phyloP scores from a whole-genome alignment of 1,284 basidiomycete species.

The Grifola frondosa region DNA sequence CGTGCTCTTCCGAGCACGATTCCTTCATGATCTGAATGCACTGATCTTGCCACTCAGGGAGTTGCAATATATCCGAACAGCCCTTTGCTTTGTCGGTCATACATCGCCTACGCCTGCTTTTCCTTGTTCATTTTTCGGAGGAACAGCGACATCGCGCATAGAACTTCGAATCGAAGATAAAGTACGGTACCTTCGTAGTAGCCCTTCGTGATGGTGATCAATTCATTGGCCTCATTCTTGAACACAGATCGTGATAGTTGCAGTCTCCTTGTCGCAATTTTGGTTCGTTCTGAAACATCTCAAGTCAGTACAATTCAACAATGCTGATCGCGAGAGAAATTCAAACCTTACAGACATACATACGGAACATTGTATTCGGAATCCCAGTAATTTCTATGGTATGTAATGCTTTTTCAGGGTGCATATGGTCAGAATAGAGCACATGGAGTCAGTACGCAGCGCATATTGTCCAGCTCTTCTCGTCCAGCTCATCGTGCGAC shows the following conservation, averaged over 20 bases:
- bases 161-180: conserved; percentile 67
- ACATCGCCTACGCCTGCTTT: conserved; percentile 55
- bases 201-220: conserved; percentile 78
- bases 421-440: no score
- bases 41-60: conserved; percentile 92
- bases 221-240: conserved; percentile 87
- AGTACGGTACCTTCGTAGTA: conserved; percentile 62
- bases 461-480: no score
- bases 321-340: no score
- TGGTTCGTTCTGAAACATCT: conserved; percentile 68
- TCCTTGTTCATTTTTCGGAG: conserved; percentile 75
- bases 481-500: no score
- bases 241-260: conserved; percentile 87
- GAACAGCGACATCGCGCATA: conserved; percentile 87
- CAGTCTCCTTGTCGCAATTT: conserved; percentile 72
- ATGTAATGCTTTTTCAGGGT: no score
- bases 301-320: no score
- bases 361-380: no score
- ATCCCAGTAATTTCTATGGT: no score
- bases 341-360: no score
- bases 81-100: conserved; percentile 85
- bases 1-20: conserved; percentile 59
- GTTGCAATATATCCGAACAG: conserved; percentile 91
- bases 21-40: conserved; percentile 79
- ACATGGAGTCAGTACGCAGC: no score